Conservation (phyloP, 805 yeast genomes). For the Candida yuanshanica region DNA sequence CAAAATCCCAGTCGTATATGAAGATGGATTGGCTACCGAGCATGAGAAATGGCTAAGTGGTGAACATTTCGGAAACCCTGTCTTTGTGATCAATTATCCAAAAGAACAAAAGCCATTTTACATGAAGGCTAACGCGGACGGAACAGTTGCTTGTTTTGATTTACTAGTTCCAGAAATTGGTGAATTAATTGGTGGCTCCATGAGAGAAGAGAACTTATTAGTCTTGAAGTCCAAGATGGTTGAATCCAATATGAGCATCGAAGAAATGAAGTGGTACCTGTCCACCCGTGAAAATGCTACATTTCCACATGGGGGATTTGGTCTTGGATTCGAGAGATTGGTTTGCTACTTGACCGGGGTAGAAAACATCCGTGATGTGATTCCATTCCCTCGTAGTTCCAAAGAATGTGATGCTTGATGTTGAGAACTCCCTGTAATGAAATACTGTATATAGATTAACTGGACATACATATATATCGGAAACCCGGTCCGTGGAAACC, state of each 20-base stretch:
- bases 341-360: slow-evolving; percentile 66
- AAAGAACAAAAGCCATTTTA: slow-evolving; percentile 77
- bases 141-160: slow-evolving; percentile 87
- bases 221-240: slow-evolving; percentile 44
- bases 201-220: slow-evolving; percentile 69
- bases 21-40: slow-evolving; percentile 69
- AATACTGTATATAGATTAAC: not conserved
- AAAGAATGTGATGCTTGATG: slow-evolving; percentile 34
- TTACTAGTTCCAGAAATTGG: slow-evolving; percentile 87
- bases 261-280: slow-evolving; percentile 72
- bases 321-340: slow-evolving; percentile 88
- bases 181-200: slow-evolving; percentile 89
- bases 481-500: no score
- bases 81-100: slow-evolving; percentile 90
- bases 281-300: slow-evolving; percentile 70
- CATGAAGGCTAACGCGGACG: slow-evolving; percentile 57
- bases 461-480: no score
- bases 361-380: slow-evolving; percentile 80
- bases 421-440: not conserved
- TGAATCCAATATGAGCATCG: slow-evolving; percentile 46
- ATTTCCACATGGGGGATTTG: slow-evolving; percentile 96
- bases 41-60: slow-evolving; percentile 92
- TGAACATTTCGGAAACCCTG: slow-evolving; percentile 59
- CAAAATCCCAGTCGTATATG: slow-evolving; percentile 52
- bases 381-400: slow-evolving; percentile 79